These are phyloP conservation scores for Lichenothelia convexa DNA, from an alignment of 495 filamentous ascomycete species.

Conservation along the genomic window DNA sequence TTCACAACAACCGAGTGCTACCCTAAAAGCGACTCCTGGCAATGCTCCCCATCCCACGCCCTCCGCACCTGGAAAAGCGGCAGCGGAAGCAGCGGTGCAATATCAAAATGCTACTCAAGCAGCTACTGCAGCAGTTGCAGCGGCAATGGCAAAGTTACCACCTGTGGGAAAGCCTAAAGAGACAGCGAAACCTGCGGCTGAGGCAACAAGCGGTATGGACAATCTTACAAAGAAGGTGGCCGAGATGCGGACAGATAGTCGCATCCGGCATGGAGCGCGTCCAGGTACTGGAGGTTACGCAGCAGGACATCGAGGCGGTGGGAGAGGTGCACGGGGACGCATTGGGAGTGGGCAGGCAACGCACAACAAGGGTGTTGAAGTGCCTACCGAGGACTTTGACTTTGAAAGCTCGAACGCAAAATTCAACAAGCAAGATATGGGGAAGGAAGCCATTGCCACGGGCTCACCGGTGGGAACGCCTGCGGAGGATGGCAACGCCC, in stretches of 20 bases:
- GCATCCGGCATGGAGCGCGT: conserved; percentile 13
- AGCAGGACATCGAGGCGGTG: conserved; percentile 9
- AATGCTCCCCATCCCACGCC: conserved; percentile 18
- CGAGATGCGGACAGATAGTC: conserved; percentile 60
- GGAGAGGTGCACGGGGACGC: conserved; percentile 28
- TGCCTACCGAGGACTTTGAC: conserved; percentile 80
- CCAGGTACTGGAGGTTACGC: conserved; percentile 15
- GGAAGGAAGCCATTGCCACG: conserved; percentile 72
- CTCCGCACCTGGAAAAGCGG: conserved; percentile 8
- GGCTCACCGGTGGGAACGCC: conserved; percentile 40
- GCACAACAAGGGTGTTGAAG: conserved; percentile 35
- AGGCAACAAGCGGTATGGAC: conserved; percentile 38
- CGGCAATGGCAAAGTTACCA: conserved; percentile 69
- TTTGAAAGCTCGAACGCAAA: conserved; percentile 86
- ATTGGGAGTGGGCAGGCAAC: conserved; percentile 31
- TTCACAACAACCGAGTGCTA: conserved; percentile 3
- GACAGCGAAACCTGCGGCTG: conserved; percentile 15
- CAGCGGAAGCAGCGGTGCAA: conserved; percentile 10
- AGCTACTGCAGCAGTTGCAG: conserved; percentile 70
- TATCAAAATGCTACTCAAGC: conserved; percentile 61
- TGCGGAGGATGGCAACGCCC: conserved; percentile 26
- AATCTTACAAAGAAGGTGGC: conserved; percentile 69
- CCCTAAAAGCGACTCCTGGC: conserved; percentile 6
- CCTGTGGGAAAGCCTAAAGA: conserved; percentile 7
- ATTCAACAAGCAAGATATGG: conserved; percentile 93